Evolutionary conservation across 768 basidiomycete species (phyloP).

Genomic region (Coprinopsis strossmayeri): DNA sequence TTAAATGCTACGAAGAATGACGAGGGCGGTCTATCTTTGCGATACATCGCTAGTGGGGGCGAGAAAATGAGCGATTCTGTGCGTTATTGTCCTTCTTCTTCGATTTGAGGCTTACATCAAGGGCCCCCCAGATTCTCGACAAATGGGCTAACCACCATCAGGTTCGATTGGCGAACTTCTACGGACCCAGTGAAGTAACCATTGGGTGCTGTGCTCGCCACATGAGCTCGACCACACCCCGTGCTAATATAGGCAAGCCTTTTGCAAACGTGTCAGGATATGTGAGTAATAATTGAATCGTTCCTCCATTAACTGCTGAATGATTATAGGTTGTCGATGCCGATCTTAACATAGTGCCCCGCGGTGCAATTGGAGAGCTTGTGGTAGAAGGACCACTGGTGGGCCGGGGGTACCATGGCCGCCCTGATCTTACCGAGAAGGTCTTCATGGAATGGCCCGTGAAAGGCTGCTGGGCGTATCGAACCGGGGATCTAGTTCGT

Average conservation of each 20-base stretch:
- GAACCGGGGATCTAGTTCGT: constrained; percentile 44
- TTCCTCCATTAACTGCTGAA: constrained; percentile 12
- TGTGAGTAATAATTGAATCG: constrained; percentile 15
- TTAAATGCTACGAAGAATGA: constrained; percentile 26
- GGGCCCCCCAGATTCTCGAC: constrained; percentile 25
- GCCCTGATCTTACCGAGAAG: constrained; percentile 36
- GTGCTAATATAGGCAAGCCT: constrained; percentile 37
- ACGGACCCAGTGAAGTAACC: constrained; percentile 47
- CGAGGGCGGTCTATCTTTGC: constrained; percentile 22
- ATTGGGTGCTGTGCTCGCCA: constrained; percentile 44
- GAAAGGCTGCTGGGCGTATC: constrained; percentile 35
- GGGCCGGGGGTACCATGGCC: constrained; percentile 42
- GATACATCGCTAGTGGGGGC: constrained; percentile 43
- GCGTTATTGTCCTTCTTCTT: not conserved
- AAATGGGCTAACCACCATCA: constrained; percentile 41
- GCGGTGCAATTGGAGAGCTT: constrained; percentile 40
- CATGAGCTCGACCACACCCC: constrained; percentile 32
- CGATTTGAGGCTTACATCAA: constrained; percentile 1
- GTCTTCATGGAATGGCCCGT: constrained; percentile 40
- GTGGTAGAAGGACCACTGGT: constrained; percentile 45
- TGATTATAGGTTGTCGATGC: constrained; percentile 35
- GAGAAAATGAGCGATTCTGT: constrained; percentile 49
- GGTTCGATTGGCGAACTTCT: constrained; percentile 42
- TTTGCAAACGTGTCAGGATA: constrained; percentile 31
- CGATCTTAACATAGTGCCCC: constrained; percentile 34